These are phyloP conservation scores for Brettanomyces anomalus DNA, from an alignment of 805 yeast species.

Conservation along the genomic window DNA sequence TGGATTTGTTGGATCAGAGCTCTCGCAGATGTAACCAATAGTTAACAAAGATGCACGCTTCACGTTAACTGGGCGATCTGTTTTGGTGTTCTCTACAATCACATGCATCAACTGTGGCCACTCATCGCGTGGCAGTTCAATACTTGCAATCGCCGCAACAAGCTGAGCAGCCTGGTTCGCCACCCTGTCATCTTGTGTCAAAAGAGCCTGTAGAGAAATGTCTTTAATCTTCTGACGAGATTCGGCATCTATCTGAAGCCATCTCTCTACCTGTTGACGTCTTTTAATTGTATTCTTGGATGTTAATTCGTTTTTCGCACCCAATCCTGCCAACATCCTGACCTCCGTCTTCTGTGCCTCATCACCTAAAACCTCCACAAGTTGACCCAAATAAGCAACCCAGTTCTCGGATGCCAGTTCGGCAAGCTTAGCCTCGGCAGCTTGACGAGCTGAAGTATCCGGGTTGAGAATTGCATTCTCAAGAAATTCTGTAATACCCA, in stretches of 20 bases:
- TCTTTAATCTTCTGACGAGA: conserved; percentile 59
- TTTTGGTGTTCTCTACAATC: conserved; percentile 78
- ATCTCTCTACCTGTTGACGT: conserved; percentile 55
- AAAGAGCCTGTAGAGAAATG: conserved; percentile 51
- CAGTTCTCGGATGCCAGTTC: conserved; percentile 68
- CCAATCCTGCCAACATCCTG: conserved; percentile 84
- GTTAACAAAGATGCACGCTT: conserved; percentile 83
- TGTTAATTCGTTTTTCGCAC: conserved; percentile 77
- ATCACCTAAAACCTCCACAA: conserved; percentile 65
- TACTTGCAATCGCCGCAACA: conserved; percentile 94
- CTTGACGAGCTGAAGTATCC: conserved; percentile 56
- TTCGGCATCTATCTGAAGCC: conserved; percentile 53
- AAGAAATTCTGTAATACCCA: conserved; percentile 63
- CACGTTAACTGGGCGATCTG: conserved; percentile 66
- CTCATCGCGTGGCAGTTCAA: conserved; percentile 78
- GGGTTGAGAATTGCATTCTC: conserved; percentile 72
- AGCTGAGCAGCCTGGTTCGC: conserved; percentile 87
- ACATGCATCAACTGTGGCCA: conserved; percentile 84
- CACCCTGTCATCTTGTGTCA: conserved; percentile 64
- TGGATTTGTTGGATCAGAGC: conserved; percentile 75
- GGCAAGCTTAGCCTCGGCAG: conserved; percentile 71
- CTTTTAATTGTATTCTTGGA: conserved; percentile 66
- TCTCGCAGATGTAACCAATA: conserved; percentile 93
- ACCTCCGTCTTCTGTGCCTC: conserved; percentile 64
- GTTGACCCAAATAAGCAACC: conserved; percentile 58